Evolutionary conservation across 2,329 filamentous ascomycete species (phyloP).

Genomic region (Pyrenochaeta sp.): DNA sequence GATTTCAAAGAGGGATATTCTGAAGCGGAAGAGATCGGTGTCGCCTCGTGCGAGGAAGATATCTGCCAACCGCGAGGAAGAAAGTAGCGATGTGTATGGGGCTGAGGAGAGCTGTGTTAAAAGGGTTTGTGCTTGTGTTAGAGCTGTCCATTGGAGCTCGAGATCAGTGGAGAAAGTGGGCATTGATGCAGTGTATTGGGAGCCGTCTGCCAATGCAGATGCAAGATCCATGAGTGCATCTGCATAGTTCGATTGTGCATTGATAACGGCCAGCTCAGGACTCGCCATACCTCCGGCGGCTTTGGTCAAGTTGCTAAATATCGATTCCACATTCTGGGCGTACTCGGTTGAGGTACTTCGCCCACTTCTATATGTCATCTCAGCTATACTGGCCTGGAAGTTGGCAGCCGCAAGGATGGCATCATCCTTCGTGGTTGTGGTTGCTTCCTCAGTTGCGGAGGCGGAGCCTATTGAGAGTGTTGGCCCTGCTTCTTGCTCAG

Average conservation of each 20-base stretch:
- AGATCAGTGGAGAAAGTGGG: slow-evolving; percentile 23
- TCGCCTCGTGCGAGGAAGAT: slow-evolving; percentile 46
- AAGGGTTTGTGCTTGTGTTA: slow-evolving; percentile 39
- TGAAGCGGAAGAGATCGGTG: slow-evolving; percentile 45
- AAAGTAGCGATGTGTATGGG: slow-evolving; percentile 23
- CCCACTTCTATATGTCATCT: slow-evolving; percentile 64
- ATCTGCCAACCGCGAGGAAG: slow-evolving; percentile 37
- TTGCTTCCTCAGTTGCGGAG: slow-evolving; percentile 30
- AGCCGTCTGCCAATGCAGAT: slow-evolving; percentile 51
- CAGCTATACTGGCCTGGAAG: slow-evolving; percentile 65
- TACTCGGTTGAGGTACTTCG: slow-evolving; percentile 63
- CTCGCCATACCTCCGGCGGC: slow-evolving; percentile 58
- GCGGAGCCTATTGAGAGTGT: slow-evolving; percentile 43
- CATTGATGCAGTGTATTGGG: slow-evolving; percentile 20
- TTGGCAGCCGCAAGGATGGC: slow-evolving; percentile 64
- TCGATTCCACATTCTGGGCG: slow-evolving; percentile 50
- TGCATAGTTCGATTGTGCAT: slow-evolving; percentile 63
- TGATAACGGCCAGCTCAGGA: slow-evolving; percentile 60
- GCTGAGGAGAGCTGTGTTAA: slow-evolving; percentile 35
- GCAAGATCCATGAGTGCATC: slow-evolving; percentile 65
- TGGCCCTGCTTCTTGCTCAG: slow-evolving; percentile 40
- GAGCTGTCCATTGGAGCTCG: slow-evolving; percentile 44
- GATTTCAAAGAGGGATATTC: slow-evolving; percentile 26
- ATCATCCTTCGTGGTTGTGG: slow-evolving; percentile 58
- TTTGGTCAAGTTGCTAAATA: slow-evolving; percentile 42